These are phyloP conservation scores for Yamadazyma membranifaciens DNA, from an alignment of 1,139 yeast genomes.

Conservation along the genomic window DNA sequence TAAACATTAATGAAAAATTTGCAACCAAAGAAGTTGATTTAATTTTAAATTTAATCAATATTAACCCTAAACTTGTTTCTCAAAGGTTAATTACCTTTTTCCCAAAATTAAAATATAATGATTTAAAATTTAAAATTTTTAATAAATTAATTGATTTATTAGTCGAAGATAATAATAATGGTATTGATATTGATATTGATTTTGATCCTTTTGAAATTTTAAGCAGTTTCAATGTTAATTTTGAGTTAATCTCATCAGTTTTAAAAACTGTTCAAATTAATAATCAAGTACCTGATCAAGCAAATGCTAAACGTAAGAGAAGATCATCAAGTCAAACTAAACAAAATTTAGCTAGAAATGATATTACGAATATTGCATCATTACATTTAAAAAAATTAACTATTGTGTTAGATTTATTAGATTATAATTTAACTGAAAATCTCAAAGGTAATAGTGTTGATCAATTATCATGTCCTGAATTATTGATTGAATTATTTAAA, in stretches of 20 bases:
- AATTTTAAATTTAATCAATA: conserved; percentile 42
- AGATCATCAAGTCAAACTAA: conserved; percentile 76
- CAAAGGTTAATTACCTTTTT: conserved; percentile 55
- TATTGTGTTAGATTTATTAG: conserved; percentile 75
- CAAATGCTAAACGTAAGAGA: conserved; percentile 69
- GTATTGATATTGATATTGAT: conserved; percentile 16
- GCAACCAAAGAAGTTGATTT: conserved; percentile 55
- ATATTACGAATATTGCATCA: conserved; percentile 71
- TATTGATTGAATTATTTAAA: conserved; percentile 60
- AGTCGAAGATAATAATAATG: conserved; percentile 26
- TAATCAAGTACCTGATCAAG: conserved; percentile 43
- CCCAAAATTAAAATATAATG: conserved; percentile 48
- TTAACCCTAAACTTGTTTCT: conserved; percentile 54
- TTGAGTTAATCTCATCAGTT: conserved; percentile 46
- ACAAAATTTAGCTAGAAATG: conserved; percentile 71
- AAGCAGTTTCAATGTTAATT: conserved; percentile 45
- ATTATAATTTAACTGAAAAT: conserved; percentile 35
- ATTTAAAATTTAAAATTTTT: conserved; percentile 56
- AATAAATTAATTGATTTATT: conserved; percentile 59
- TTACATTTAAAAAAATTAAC: conserved; percentile 77
- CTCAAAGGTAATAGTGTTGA: conserved; percentile 10
- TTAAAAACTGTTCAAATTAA: conserved; percentile 50
- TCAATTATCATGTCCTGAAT: conserved; percentile 41
- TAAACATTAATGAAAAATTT: conserved; percentile 28
- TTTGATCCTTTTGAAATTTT: conserved; percentile 58